These are phyloP conservation scores for Apiospora koreana DNA, from an alignment of 2,329 filamentous ascomycete species.

Conservation along the genomic window DNA sequence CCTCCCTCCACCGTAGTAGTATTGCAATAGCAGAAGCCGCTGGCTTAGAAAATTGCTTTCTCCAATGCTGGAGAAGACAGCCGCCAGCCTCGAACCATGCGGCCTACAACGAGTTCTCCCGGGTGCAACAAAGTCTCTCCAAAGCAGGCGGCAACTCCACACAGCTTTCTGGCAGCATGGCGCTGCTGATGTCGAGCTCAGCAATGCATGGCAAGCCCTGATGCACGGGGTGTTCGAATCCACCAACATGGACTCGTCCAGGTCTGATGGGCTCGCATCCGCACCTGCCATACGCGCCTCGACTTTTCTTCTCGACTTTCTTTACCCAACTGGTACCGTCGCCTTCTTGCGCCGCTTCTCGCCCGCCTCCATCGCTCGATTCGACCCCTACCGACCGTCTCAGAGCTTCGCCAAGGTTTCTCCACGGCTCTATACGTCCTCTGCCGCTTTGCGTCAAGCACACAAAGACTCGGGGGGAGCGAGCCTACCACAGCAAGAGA, in stretches of 20 bases:
- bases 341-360: conserved; percentile 41
- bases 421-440: conserved; percentile 28
- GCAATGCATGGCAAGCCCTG: conserved; percentile 42
- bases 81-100: conserved; percentile 57
- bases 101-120: conserved; percentile 54
- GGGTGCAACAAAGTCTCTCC: conserved; percentile 36
- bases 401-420: conserved; percentile 22
- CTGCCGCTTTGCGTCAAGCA: conserved; percentile 18
- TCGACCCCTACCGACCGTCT: conserved; percentile 28
- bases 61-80: conserved; percentile 60
- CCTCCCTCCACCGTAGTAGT: not conserved
- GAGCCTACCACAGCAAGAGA: not conserved
- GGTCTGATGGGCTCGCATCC: conserved; percentile 25
- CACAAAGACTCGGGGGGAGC: not conserved
- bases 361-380: conserved; percentile 23
- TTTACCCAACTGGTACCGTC: conserved; percentile 51
- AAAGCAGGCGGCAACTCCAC: conserved; percentile 45
- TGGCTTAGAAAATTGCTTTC: not conserved
- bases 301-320: conserved; percentile 55
- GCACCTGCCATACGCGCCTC: conserved; percentile 42
- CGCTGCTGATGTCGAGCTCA: conserved; percentile 49
- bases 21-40: conserved; percentile 1
- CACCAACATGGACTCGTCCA: conserved; percentile 21
- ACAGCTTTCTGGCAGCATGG: conserved; percentile 58
- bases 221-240: conserved; percentile 33